phyloP scores from a whole-genome alignment of 768 basidiomycete species.

The Tulasnella sp. region DNA sequence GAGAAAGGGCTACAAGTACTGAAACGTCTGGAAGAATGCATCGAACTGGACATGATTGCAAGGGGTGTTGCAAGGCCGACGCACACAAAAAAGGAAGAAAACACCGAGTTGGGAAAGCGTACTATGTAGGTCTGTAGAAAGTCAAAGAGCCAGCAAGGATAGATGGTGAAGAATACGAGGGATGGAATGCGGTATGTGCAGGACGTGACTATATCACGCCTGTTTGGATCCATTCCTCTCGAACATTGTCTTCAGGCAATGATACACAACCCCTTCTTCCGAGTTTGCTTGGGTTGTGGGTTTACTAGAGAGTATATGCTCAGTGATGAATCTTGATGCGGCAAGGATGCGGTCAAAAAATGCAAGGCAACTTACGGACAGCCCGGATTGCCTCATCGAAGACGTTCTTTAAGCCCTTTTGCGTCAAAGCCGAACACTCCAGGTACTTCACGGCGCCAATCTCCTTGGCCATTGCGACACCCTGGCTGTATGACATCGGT shows the following conservation, averaged over 20 bases:
- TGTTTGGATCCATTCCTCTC: too few species aligned
- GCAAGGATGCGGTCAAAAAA: neutral
- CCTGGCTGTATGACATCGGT: slow-evolving; percentile 87
- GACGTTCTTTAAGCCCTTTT: slow-evolving; percentile 97
- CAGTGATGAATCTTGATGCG: neutral
- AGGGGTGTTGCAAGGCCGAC: too few species aligned
- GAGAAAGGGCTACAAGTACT: too few species aligned
- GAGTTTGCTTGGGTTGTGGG: slow-evolving; percentile 55
- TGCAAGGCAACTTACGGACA: slow-evolving; percentile 55
- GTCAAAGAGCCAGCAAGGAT: too few species aligned
- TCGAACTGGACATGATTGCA: too few species aligned
- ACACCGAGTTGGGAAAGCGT: too few species aligned
- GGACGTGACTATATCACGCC: too few species aligned
- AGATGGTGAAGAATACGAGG: too few species aligned
- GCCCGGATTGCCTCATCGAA: slow-evolving; percentile 99
- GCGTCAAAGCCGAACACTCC: slow-evolving; percentile 92
- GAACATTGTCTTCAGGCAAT: slow-evolving; percentile 44
- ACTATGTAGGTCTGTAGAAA: too few species aligned
- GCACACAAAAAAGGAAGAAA: too few species aligned
- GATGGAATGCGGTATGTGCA: too few species aligned
- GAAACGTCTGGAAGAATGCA: too few species aligned
- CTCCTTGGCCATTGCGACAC: slow-evolving; percentile 82
- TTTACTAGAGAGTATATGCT: slow-evolving; percentile 43
- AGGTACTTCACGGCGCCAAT: slow-evolving; percentile 94
- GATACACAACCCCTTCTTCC: slow-evolving; percentile 45